Evolutionary conservation across 2,329 filamentous ascomycete genomes (phyloP).

Genomic region (Colletotrichum sp.): DNA sequence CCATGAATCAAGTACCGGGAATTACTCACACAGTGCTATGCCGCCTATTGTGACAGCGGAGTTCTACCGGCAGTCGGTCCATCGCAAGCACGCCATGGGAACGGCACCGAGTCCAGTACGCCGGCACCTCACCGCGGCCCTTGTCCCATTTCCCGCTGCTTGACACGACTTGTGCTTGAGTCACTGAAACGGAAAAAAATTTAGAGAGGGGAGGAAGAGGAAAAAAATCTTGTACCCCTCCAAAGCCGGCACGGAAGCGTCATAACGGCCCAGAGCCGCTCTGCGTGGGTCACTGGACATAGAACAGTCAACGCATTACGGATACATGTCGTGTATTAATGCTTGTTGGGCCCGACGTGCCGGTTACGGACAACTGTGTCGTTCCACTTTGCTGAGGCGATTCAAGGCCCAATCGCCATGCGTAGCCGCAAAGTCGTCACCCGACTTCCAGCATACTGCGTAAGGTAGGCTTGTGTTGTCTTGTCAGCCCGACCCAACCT

Average conservation of each 20-base stretch:
- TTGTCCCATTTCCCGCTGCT: neutral
- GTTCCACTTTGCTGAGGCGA: neutral
- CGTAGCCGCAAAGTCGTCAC: neutral
- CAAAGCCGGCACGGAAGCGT: neutral
- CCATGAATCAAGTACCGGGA: neutral
- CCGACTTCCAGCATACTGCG: neutral
- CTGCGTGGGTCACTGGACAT: neutral
- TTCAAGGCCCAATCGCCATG: neutral
- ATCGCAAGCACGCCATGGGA: neutral
- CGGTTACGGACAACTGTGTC: neutral
- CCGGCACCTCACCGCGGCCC: neutral
- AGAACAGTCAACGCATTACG: neutral
- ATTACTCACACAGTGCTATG: neutral
- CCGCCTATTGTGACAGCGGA: neutral
- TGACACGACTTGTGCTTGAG: neutral
- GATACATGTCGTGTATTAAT: neutral
- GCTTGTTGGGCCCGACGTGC: neutral
- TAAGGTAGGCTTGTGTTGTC: neutral
- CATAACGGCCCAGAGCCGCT: neutral
- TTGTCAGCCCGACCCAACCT: neutral
- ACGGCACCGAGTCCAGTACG: neutral
- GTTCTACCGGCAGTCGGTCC: constrained; percentile 2
- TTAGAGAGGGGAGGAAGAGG: neutral
- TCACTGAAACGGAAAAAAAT: neutral
- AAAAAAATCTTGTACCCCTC: neutral